These are phyloP conservation scores for Copromyces sp. DNA, from an alignment of 495 filamentous ascomycete species.

Conservation along the genomic window DNA sequence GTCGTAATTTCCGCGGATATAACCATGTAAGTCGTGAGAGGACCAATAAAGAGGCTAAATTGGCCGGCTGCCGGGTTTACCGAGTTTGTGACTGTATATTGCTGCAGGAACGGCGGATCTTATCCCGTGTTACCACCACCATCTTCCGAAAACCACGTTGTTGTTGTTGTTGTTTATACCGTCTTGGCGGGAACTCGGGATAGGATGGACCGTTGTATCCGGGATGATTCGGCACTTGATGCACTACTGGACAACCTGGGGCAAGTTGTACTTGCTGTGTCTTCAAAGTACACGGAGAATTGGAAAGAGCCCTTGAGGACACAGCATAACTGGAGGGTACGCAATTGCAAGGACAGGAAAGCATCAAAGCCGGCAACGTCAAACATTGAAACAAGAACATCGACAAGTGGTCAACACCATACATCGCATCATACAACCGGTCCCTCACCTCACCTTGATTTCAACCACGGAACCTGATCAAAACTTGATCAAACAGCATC, in stretches of 20 bases:
- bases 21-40: background rate
- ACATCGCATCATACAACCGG: no score
- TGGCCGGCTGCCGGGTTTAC: slow-evolving; percentile 24
- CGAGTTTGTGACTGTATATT: slow-evolving; percentile 5
- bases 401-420: no score
- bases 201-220: background rate
- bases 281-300: no score
- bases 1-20: background rate
- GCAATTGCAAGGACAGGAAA: background rate
- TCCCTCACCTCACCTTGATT: no score
- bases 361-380: no score
- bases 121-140: slow-evolving; percentile 5
- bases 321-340: background rate
- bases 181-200: slow-evolving; percentile 16
- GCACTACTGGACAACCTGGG: no score
- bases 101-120: slow-evolving; percentile 17
- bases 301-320: background rate
- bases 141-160: slow-evolving; percentile 4
- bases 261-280: no score
- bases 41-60: slow-evolving; percentile 23
- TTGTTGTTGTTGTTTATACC: slow-evolving; percentile 1
- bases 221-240: background rate
- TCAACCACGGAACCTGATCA: background rate
- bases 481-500: background rate
- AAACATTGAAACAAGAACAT: no score